Conservation (phyloP, 2,329 filamentous ascomycete species). For the Exophiala sideris region DNA sequence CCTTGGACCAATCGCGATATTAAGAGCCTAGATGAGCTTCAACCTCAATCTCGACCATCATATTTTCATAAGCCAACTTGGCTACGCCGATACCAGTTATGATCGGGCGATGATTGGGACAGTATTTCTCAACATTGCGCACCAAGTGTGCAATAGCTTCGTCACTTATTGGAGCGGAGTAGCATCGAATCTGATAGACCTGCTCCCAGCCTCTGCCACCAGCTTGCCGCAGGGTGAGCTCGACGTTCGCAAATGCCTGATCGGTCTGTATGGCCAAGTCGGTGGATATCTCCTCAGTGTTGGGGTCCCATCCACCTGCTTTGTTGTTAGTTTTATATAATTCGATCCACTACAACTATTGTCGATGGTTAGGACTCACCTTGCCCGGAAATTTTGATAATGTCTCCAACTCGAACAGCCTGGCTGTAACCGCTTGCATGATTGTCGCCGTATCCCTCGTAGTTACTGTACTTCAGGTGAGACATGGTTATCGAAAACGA, state of each 20-base stretch:
- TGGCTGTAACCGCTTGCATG: constrained; percentile 40
- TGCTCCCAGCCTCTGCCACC: constrained; percentile 58
- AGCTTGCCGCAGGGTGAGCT: constrained; percentile 49
- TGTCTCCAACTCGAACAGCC: constrained; percentile 48
- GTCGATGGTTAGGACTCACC: constrained; percentile 31
- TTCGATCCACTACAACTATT: too few relatives aligned
- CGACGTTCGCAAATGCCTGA: constrained; percentile 57
- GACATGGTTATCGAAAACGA: too few relatives aligned
- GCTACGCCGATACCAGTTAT: constrained; percentile 55
- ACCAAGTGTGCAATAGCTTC: constrained; percentile 44
- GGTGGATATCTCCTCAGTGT: constrained; percentile 25
- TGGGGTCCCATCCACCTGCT: constrained; percentile 37
- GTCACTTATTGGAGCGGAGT: constrained; percentile 44
- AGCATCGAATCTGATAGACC: constrained; percentile 50
- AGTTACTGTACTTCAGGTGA: too few relatives aligned
- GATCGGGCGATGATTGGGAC: constrained; percentile 52
- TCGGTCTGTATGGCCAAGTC: constrained; percentile 49
- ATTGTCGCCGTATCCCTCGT: too few relatives aligned
- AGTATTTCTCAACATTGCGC: constrained; percentile 48
- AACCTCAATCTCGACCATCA: constrained; percentile 60
- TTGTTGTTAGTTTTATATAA: too few relatives aligned
- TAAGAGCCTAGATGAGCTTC: constrained; percentile 36
- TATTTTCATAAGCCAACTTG: constrained; percentile 47
- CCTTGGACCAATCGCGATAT: too few relatives aligned
- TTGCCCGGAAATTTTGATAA: constrained; percentile 48